phyloP scores from a whole-genome alignment of 2,329 filamentous ascomycete species.

The Scedosporium dehoogii region DNA sequence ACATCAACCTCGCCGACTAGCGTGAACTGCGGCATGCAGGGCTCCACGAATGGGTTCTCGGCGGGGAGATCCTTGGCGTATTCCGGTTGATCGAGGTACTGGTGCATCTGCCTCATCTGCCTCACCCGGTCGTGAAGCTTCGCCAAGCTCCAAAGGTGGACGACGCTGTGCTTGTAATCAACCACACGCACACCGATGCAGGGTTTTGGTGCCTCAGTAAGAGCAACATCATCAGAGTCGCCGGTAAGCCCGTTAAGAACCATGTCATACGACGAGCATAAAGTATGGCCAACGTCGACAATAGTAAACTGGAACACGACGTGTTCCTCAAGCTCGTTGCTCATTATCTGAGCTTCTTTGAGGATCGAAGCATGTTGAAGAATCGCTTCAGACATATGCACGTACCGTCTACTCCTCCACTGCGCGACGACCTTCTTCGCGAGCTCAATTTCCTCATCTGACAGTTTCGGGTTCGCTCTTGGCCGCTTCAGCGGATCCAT shows the following conservation, averaged over 20 bases:
- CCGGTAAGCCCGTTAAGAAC: slow-evolving; percentile 82
- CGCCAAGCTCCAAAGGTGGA: slow-evolving; percentile 89
- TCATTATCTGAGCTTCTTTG: slow-evolving; percentile 97
- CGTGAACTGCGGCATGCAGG: slow-evolving; percentile 85
- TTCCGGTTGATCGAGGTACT: slow-evolving; percentile 91
- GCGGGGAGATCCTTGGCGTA: slow-evolving; percentile 88
- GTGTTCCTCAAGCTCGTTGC: slow-evolving; percentile 85
- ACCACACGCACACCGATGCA: slow-evolving; percentile 85
- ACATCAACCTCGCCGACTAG: slow-evolving; percentile 89
- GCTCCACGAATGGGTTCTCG: slow-evolving; percentile 86
- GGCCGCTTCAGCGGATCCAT: slow-evolving; percentile 55
- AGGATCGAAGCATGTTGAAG: slow-evolving; percentile 78
- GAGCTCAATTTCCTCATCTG: slow-evolving; percentile 60
- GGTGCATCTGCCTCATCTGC: slow-evolving; percentile 92
- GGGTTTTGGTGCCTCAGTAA: slow-evolving; percentile 76
- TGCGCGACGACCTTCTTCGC: slow-evolving; percentile 58
- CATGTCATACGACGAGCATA: slow-evolving; percentile 93
- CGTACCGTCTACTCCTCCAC: slow-evolving; percentile 79
- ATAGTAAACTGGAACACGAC: slow-evolving; percentile 94
- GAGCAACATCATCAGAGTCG: slow-evolving; percentile 71
- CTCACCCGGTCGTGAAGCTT: slow-evolving; percentile 82
- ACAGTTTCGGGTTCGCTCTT: slow-evolving; percentile 53
- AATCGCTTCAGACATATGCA: slow-evolving; percentile 87
- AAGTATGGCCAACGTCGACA: slow-evolving; percentile 75
- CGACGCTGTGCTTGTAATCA: slow-evolving; percentile 76